Evolutionary conservation across 2,329 filamentous ascomycete genomes (phyloP), one percentile per base, ranked within the genome.

Genomic region (Cladorrhinum sp.): DNA sequence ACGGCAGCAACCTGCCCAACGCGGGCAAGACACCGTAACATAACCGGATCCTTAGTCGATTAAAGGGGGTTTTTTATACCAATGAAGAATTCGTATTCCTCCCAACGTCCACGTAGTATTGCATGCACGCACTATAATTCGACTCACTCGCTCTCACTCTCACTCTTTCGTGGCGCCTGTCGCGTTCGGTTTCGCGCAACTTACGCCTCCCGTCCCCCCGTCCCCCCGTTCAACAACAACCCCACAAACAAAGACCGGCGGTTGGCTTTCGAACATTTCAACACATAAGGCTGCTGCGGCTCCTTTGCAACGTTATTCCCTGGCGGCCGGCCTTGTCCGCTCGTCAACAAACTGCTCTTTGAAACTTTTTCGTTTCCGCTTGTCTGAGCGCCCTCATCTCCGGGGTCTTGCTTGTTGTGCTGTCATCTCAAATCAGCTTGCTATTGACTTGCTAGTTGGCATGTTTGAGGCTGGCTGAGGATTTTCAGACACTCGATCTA

Each of bases 101-200:
- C 39, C 54, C 21, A 57, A 24, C 16, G 20, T 28, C 23, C n/a
- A 24, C 26, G 54, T 57, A 42, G 54, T 42, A 57, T 57, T 46
- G 54, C 54, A 57, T 57, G 54, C 26, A 49, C 39, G 14, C 39
- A 57, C 54, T 48, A 57, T 57, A 57, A 57, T 39, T 49, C 39
- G 26, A 28, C 26, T 26, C 53, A n/a, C 21, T 23, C 14, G 3
- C 20, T 24, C 21, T 55, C 30, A 23, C 18, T 55, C 24, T 33
- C 16, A 20, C 28, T 39, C 28, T 1, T 36, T 55, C 30, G 53
- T 39, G 53, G 53, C 21, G 33, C 53, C 53, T 55, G 33, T 55
- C 53, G 53, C 53, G 53, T 55, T 42, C 53, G 51, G 51, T 12
- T n/a, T 49, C 18, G 18, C 14, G 33, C 33, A 16, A 9, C 33